Base-by-base conservation (phyloP, 163 green algal genomes). In the Chloroidium sp. region DNA sequence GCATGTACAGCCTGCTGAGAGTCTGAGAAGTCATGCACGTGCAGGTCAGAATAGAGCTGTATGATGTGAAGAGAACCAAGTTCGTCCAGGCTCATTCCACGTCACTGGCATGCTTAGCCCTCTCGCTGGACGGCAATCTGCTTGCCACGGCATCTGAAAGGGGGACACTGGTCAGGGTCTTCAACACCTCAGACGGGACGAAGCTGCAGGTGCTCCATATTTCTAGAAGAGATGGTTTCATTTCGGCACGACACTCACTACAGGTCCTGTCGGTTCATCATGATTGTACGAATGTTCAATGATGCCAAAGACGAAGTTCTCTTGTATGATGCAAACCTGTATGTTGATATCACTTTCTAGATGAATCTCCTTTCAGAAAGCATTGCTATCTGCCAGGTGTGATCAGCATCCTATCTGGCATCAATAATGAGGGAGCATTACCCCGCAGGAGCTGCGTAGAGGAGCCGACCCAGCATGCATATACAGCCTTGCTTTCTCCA, bases 1-100 rank as follows among this genome's bases (percentile, higher is more conserved):
- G 36, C 36, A 36, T 36, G 36, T 36, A 36, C 36, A 36, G 36
- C 36, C 36, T 36, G 36, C 36, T 36, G 36, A 36, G 36, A 36
- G 36, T 36, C 36, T 36, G 36, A 36, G 36, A 36, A 36, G 36
- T 36, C 36, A 36, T 72, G 6, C 10, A 14, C 69, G 0, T 76
- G 68, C 88, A 97, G 93, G 91, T 97, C 13, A 89, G 95, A 1
- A 84, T 99, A 4, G 96, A 99, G 92, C 87, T 97, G 80, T 97
- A 97, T 77, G 95, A 99, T 83, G 87, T 93, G 60, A 87, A 91
- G 60, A 88, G 93, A 74, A 97, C 93, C 14, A 94, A 94, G 83
- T 97, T 98, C 83, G 94, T 99, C 61, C 75, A 81, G 8, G 95
- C 96, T 62, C 96, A 99, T 88, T 92, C 92, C 79, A 91, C 90